These are phyloP conservation scores for Citrus glauca DNA, from an alignment of 345 rosid species.

Conservation along the genomic window DNA sequence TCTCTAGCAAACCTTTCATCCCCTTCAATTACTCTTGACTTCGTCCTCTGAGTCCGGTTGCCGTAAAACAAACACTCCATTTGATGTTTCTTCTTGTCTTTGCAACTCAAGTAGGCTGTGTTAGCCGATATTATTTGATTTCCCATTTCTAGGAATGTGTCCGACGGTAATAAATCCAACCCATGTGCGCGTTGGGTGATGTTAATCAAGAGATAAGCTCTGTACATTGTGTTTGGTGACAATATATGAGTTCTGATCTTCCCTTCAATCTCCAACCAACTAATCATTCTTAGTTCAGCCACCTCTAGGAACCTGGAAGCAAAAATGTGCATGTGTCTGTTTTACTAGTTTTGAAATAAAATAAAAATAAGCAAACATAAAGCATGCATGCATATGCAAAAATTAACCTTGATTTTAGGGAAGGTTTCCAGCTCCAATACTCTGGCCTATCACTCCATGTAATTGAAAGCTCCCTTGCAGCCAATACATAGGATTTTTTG, in stretches of 20 bases:
- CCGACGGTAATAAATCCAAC: slow-evolving; percentile 30
- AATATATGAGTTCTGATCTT: slow-evolving; percentile 26
- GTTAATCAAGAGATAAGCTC: slow-evolving; percentile 33
- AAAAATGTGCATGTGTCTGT: no score
- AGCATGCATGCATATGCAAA: background rate
- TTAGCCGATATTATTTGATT: background rate
- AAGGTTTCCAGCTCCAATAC: slow-evolving; percentile 53
- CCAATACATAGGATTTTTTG: slow-evolving; percentile 41
- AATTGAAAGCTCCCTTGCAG: slow-evolving; percentile 68
- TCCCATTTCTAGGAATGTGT: slow-evolving; percentile 21
- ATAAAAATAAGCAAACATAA: no score
- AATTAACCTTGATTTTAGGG: slow-evolving; percentile 50
- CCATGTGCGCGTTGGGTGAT: slow-evolving; percentile 24
- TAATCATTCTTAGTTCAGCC: slow-evolving; percentile 31
- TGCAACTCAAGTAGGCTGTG: slow-evolving; percentile 13
- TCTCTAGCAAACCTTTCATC: slow-evolving; percentile 16
- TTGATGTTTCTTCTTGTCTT: background rate
- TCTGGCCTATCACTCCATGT: slow-evolving; percentile 39
- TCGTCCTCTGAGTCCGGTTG: background rate
- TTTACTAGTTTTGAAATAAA: no score
- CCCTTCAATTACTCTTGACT: background rate
- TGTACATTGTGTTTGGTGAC: slow-evolving; percentile 36
- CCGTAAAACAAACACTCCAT: background rate
- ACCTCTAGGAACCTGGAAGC: slow-evolving; percentile 31
- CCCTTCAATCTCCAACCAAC: slow-evolving; percentile 39